Percentiles rank a stretch among this genome's conserved stretches.
Conservation (phyloP, 768 basidiomycete genomes). For the Dacryopinax primogenitus region DNA sequence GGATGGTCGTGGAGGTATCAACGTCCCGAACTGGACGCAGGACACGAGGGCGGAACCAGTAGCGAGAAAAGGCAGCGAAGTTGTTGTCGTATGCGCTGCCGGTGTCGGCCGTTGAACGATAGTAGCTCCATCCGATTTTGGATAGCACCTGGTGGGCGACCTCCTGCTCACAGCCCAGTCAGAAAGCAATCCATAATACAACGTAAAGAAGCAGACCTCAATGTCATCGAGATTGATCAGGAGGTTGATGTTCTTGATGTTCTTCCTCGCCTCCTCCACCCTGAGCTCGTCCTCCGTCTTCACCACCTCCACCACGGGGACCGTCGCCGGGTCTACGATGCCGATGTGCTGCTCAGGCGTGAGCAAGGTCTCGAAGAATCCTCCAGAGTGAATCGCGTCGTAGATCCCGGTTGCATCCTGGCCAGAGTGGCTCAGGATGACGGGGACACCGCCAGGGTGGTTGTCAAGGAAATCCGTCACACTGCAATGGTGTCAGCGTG, state of each 20-base stretch:
- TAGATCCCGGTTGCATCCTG: slow-evolving; percentile 29
- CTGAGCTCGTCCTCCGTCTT: slow-evolving; percentile 26
- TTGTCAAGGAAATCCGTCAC: slow-evolving; percentile 28
- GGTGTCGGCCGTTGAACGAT: slow-evolving; percentile 17
- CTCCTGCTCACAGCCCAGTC: slow-evolving; percentile 12
- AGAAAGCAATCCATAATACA: background rate
- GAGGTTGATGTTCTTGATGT: slow-evolving; percentile 22
- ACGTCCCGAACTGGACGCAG: slow-evolving; percentile 24
- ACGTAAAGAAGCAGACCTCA: slow-evolving; percentile 16
- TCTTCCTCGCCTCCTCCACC: slow-evolving; percentile 22
- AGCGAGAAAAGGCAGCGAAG: slow-evolving; percentile 1
- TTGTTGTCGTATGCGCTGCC: slow-evolving; percentile 8
- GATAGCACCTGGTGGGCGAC: slow-evolving; percentile 28
- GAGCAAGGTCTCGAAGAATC: slow-evolving; percentile 26
- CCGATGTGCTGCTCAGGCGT: slow-evolving; percentile 23
- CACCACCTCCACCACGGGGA: slow-evolving; percentile 15
- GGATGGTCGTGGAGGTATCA: slow-evolving; percentile 36
- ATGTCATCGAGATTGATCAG: slow-evolving; percentile 30
- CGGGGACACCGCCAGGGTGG: slow-evolving; percentile 27
- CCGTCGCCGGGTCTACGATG: slow-evolving; percentile 26
- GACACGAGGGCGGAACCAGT: slow-evolving; percentile 25
- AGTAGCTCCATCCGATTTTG: slow-evolving; percentile 31
- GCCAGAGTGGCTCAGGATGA: slow-evolving; percentile 26
- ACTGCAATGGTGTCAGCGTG: slow-evolving; percentile 9
- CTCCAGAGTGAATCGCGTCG: slow-evolving; percentile 28